Evolutionary conservation across 371 early-diverging fungal species (phyloP).

Genomic region (Apophysomyces elegans): DNA sequence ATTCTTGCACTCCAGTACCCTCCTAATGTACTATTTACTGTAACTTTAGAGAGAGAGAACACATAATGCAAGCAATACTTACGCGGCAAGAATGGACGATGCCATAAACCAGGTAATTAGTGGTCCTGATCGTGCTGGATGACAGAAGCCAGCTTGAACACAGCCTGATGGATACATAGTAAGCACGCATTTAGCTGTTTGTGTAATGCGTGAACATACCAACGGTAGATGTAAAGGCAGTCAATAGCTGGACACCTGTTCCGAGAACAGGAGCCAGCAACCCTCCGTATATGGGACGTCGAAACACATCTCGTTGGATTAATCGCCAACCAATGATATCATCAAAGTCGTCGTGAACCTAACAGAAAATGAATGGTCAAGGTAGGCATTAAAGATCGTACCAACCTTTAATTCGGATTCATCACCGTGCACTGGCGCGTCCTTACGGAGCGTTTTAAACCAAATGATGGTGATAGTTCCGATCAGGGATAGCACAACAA

Average conservation of each 20-base stretch:
- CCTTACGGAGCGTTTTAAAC: conserved; percentile 36
- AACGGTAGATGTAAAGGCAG: conserved; percentile 21
- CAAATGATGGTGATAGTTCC: conserved; percentile 32
- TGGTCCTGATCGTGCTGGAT: conserved; percentile 45
- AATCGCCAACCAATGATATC: conserved; percentile 51
- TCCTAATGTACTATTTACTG: conserved; percentile 28
- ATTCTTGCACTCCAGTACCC: conserved; percentile 49
- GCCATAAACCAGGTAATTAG: conserved; percentile 26
- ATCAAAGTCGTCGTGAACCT: conserved; percentile 40
- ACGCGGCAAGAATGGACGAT: conserved; percentile 34
- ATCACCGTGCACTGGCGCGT: conserved; percentile 18
- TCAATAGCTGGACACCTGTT: conserved; percentile 41
- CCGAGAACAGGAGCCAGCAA: conserved; percentile 50
- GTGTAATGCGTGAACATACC: conserved; percentile 19
- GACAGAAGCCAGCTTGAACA: conserved; percentile 19
- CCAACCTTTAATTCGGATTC: conserved; percentile 23
- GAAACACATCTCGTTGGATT: conserved; percentile 51
- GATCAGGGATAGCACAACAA: conserved; percentile 25
- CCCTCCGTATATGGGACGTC: conserved; percentile 53
- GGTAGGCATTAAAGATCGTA: conserved; percentile 1
- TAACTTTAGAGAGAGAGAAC: neutral
- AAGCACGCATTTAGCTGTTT: neutral
- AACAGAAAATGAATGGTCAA: neutral
- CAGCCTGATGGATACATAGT: conserved; percentile 9
- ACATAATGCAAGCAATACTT: neutral